Percentiles rank a stretch among this genome's conserved stretches.
These are phyloP conservation scores for Crithidia mellificae DNA, from an alignment of 208 protist genomes.

Conservation along the genomic window DNA sequence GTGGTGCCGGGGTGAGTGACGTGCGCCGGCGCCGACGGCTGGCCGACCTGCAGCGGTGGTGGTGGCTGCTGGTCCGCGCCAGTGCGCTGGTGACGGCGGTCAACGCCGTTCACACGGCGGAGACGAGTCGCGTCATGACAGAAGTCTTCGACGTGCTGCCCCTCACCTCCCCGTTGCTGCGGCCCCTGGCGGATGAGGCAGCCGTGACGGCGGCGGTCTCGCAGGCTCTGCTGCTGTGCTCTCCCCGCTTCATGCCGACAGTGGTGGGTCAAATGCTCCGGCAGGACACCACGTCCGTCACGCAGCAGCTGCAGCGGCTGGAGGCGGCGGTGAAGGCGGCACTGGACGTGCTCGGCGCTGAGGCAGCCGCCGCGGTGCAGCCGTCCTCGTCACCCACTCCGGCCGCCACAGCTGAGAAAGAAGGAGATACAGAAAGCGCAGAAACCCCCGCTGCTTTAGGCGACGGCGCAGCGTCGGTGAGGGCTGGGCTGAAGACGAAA, in stretches of 20 bases:
- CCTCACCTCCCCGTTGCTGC: slow-evolving; percentile 19
- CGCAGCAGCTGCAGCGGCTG: slow-evolving; percentile 10
- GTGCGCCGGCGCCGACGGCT: background rate
- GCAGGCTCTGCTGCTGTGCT: slow-evolving; percentile 13
- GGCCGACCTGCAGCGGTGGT: slow-evolving; percentile 32
- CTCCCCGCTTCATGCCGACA: slow-evolving; percentile 20
- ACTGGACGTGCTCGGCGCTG: slow-evolving; percentile 24
- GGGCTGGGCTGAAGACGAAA: too few species aligned
- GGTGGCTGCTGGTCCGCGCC: slow-evolving; percentile 40
- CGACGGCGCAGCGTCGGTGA: too few species aligned
- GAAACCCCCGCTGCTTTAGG: background rate
- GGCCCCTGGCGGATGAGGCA: background rate
- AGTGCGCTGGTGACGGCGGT: slow-evolving; percentile 34
- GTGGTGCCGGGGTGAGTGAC: slow-evolving; percentile 10
- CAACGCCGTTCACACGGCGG: slow-evolving; percentile 29
- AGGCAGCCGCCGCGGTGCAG: background rate
- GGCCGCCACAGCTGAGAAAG: too few species aligned
- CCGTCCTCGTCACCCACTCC: too few species aligned
- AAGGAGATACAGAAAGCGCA: background rate
- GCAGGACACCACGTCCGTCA: slow-evolving; percentile 2
- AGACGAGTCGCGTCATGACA: slow-evolving; percentile 10
- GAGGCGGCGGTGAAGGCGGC: slow-evolving; percentile 22
- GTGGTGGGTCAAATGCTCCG: slow-evolving; percentile 31
- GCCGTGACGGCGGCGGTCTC: slow-evolving; percentile 5
- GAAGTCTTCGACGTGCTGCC: slow-evolving; percentile 23